Evolutionary conservation across 495 filamentous ascomycete genomes (phyloP), one percentile per base, ranked within the genome.

Genomic region (Massariosphaeria phaeospora): DNA sequence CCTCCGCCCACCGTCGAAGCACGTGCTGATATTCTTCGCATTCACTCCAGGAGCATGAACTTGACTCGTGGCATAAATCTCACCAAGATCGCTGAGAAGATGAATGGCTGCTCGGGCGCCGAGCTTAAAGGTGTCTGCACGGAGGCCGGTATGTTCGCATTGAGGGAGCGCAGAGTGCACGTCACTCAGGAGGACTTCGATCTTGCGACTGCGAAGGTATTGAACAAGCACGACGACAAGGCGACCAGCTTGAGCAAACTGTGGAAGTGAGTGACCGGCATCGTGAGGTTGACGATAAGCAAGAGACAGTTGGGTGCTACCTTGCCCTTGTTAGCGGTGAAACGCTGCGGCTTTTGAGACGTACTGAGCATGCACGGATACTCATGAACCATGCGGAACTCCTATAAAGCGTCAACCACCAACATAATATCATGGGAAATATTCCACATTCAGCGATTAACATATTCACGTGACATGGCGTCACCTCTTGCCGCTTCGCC

Each of bases 121-220:
- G 93, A 99, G 73, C 72, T 99, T 52, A 96, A 96, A 79, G 91
- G 91, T 66, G 91, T 96, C 34, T 96, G 91, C 69, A 96, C 91
- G 10, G 91, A 96, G 69, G 89, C 91, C 2, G 91, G 91, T 59
- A 99, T 99, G 93, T 99, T 89, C 67, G 93, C 93, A 11, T 77
- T 99, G 48, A 83, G 93, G 55, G 93, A 99, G 73, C 76, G 93
- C 67, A 82, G 93, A 59, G 93, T 97, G 49, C 93, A 99, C 67
- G 93, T 99, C 53, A 98, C 93, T 27, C 93, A 99, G 70, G 93
- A 99, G 73, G 93, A 99, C 75, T 99, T 99, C 69, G 93, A 99
- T 69, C 77, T 99, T 59, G 93, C 93, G 23, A 97, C 94, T 3
- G 93, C 93, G 66, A 99, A 99, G 86, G 91, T 99, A 44, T 81